Conservation (phyloP, 768 basidiomycete species). For the Termitomyces sp. region DNA sequence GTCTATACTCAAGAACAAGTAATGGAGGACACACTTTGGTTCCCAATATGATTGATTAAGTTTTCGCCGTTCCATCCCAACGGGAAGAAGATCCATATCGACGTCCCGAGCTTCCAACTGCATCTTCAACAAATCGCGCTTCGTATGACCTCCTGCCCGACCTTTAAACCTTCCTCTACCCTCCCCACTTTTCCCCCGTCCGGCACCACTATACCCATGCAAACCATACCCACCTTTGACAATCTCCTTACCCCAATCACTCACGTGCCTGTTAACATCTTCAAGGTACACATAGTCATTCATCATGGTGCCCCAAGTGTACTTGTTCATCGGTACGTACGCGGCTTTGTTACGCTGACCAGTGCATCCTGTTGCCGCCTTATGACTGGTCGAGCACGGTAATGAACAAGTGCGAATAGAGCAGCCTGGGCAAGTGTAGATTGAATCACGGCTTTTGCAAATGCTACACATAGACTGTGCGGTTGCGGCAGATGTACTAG, state of each 20-base stretch:
- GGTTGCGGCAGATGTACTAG: slow-evolving; percentile 14
- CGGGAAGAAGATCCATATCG: slow-evolving; percentile 69
- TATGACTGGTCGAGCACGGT: slow-evolving; percentile 66
- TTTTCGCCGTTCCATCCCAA: slow-evolving; percentile 77
- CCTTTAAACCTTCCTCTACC: slow-evolving; percentile 27
- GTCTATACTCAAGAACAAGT: slow-evolving; percentile 5
- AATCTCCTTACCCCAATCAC: slow-evolving; percentile 70
- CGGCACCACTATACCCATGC: slow-evolving; percentile 16
- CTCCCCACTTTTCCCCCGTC: slow-evolving; percentile 14
- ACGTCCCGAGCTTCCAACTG: slow-evolving; percentile 67
- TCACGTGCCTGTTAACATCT: slow-evolving; percentile 71
- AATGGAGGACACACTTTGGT: slow-evolving; percentile 52
- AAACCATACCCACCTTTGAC: slow-evolving; percentile 51
- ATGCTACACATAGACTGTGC: slow-evolving; percentile 36
- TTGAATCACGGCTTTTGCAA: slow-evolving; percentile 44
- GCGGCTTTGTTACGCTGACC: slow-evolving; percentile 70
- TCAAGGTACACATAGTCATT: slow-evolving; percentile 86
- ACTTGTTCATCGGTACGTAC: slow-evolving; percentile 79
- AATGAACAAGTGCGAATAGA: slow-evolving; percentile 67
- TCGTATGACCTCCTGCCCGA: slow-evolving; percentile 33
- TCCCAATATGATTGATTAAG: slow-evolving; percentile 84
- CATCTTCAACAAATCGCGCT: slow-evolving; percentile 62
- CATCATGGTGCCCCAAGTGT: slow-evolving; percentile 85
- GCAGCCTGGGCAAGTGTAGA: slow-evolving; percentile 82
- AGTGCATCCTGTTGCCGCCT: slow-evolving; percentile 52